Conservation (phyloP, 2,329 filamentous ascomycete genomes). For the Ilyonectria destructans region DNA sequence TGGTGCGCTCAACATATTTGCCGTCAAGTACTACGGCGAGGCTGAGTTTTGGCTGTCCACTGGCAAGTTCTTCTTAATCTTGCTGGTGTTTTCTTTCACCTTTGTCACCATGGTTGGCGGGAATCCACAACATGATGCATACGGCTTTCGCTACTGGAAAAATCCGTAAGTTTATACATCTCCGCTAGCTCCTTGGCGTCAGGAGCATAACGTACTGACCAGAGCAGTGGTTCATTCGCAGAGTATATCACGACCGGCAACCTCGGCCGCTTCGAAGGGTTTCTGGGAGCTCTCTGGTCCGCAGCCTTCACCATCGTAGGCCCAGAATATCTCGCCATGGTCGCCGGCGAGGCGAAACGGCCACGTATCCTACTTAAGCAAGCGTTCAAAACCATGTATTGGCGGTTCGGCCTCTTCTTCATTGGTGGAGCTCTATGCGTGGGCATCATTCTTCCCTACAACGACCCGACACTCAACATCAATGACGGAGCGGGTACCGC, state of each 20-base stretch:
- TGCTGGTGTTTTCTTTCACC: slow-evolving; percentile 63
- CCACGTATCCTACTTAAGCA: slow-evolving; percentile 49
- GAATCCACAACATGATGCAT: slow-evolving; percentile 22
- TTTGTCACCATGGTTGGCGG: slow-evolving; percentile 51
- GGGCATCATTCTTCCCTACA: slow-evolving; percentile 52
- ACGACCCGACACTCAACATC: slow-evolving; percentile 50
- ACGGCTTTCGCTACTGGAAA: slow-evolving; percentile 29
- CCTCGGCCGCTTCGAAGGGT: slow-evolving; percentile 73
- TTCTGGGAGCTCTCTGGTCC: slow-evolving; percentile 51
- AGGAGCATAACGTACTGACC: neutral
- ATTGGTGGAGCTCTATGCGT: slow-evolving; percentile 54
- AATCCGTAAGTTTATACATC: slow-evolving; percentile 12
- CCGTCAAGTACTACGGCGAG: slow-evolving; percentile 66
- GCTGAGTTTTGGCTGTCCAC: slow-evolving; percentile 66
- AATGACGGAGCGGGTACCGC: slow-evolving; percentile 53
- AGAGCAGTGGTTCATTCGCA: slow-evolving; percentile 45
- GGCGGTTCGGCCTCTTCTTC: slow-evolving; percentile 52
- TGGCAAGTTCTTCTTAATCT: slow-evolving; percentile 65
- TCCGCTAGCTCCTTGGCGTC: neutral
- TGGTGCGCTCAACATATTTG: slow-evolving; percentile 31
- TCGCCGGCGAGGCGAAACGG: slow-evolving; percentile 47
- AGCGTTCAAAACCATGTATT: slow-evolving; percentile 49
- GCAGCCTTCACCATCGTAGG: slow-evolving; percentile 42
- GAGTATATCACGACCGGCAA: slow-evolving; percentile 57
- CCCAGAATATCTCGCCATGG: slow-evolving; percentile 45